Conservation (phyloP, 257 asterid genomes). For the Sherardia arvensis region DNA sequence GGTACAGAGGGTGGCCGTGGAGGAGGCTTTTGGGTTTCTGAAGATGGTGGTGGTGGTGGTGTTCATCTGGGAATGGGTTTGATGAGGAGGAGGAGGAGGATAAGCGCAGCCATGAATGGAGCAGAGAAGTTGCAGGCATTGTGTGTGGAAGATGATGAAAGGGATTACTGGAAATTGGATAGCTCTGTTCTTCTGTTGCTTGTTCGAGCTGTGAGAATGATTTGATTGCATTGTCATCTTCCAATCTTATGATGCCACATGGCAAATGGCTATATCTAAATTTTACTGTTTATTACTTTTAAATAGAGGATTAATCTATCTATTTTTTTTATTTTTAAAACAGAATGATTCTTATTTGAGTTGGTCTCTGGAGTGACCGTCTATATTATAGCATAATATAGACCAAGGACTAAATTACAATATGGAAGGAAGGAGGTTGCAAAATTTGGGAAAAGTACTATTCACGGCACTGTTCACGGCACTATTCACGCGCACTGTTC, state of each 20-base stretch:
- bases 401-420: no score
- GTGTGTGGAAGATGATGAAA: constrained; percentile 16
- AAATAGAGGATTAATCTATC: no score
- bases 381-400: no score
- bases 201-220: not conserved
- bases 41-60: no score
- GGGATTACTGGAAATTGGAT: not conserved
- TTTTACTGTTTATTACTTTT: no score
- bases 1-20: constrained; percentile 60
- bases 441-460: no score
- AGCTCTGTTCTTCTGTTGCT: not conserved
- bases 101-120: constrained; percentile 39
- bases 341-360: no score
- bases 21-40: constrained; percentile 58
- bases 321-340: no score
- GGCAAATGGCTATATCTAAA: not conserved
- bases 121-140: constrained; percentile 34
- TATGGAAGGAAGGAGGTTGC: no score
- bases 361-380: no score
- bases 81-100: constrained; percentile 17
- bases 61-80: constrained; percentile 19
- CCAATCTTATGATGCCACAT: not conserved
- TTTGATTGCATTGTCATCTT: not conserved
- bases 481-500: no score
- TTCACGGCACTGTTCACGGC: no score